A percentile compares a stretch with the other conserved stretches of the same genome.
These are phyloP conservation scores for Phyllosticta paracitricarpa DNA, from an alignment of 2,329 filamentous ascomycete genomes.

Conservation along the genomic window DNA sequence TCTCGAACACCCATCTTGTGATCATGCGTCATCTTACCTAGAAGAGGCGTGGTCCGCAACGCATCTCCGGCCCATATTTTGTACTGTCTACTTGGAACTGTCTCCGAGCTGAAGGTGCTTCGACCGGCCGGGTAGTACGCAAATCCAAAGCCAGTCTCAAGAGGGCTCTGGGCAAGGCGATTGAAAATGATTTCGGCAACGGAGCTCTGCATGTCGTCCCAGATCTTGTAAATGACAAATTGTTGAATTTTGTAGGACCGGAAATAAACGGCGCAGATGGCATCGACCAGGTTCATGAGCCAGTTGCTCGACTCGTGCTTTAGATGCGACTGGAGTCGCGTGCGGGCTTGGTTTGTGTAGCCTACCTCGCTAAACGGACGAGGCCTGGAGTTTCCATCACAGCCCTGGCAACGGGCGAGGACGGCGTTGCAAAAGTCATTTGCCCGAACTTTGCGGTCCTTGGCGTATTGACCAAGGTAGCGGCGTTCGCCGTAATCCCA, in stretches of 20 bases:
- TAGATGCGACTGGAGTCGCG: not conserved
- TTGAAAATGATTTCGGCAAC: conserved; percentile 1
- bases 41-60: too few relatives aligned
- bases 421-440: too few relatives aligned
- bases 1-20: too few relatives aligned
- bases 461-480: too few relatives aligned
- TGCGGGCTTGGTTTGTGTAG: not conserved
- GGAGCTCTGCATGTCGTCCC: not conserved
- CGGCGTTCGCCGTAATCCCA: too few relatives aligned
- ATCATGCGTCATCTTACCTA: too few relatives aligned
- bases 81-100: too few relatives aligned
- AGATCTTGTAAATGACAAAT: conserved; percentile 3
- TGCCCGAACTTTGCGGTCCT: too few relatives aligned
- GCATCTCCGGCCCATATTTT: too few relatives aligned
- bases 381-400: too few relatives aligned
- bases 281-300: not conserved
- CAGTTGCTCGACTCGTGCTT: not conserved
- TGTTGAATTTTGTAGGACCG: not conserved
- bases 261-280: not conserved
- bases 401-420: too few relatives aligned
- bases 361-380: not conserved
- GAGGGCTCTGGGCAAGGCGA: not conserved
- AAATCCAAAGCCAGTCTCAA: not conserved
- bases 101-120: not conserved
- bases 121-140: not conserved